Evolutionary conservation across 2,329 filamentous ascomycete genomes (phyloP).

Genomic region (Tolypocladium pustulatum): DNA sequence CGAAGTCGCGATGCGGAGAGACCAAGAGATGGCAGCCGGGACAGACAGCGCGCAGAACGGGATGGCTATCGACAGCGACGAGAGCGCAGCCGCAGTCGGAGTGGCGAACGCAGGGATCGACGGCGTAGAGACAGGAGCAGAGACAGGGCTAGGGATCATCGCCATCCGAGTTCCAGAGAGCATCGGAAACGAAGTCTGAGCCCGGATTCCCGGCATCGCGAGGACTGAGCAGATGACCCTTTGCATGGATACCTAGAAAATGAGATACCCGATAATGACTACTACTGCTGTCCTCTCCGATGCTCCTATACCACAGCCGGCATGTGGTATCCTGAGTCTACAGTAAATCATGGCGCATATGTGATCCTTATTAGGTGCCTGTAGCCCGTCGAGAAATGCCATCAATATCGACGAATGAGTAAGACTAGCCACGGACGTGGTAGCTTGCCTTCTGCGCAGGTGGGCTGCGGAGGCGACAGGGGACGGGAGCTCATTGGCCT

Average conservation of each 20-base stretch:
- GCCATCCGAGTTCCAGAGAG: constrained; percentile 11
- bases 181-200: constrained; percentile 5
- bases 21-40: constrained; percentile 8
- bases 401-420: too few species aligned
- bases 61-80: constrained; percentile 5
- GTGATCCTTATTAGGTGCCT: too few species aligned
- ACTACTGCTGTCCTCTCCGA: too few species aligned
- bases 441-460: background rate
- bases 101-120: constrained; percentile 2
- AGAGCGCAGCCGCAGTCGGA: constrained; percentile 9
- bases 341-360: background rate
- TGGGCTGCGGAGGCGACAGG: background rate
- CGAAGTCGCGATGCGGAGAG: constrained; percentile 19
- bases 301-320: background rate
- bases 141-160: constrained; percentile 12
- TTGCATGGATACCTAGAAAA: background rate
- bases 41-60: constrained; percentile 1
- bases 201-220: background rate
- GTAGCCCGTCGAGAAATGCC: too few species aligned
- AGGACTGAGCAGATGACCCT: background rate
- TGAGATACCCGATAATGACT: background rate
- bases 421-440: background rate
- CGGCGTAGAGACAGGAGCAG: constrained; percentile 7
- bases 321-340: background rate
- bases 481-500: background rate